Base-by-base conservation (phyloP, 129 eudicot species). In the Mikania micrantha region DNA sequence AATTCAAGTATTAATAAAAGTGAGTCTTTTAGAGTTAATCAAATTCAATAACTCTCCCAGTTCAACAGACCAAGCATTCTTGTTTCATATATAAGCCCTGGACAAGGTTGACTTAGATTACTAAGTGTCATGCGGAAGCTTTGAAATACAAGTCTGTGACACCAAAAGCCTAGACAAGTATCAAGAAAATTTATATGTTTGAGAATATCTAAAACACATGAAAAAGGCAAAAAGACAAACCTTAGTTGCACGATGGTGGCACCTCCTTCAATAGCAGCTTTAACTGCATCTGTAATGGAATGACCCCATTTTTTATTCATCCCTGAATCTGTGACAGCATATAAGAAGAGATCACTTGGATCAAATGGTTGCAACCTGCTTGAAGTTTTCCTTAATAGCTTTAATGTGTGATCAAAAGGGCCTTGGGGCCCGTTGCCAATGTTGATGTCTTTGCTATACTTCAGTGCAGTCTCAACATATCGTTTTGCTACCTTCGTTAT, bases 271-370 rank as follows among this genome's bases (percentile, higher is more conserved):
- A 92, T 69, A 75, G 98, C 98, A 67, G 84, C 87, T 86, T 74
- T 76, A 34, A 92, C 98, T 60, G 95, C 96, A 80, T 88, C 89
- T 10, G 74, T 69, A 28, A 92, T 92, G 20, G 96, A 76, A 45
- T 76, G 96, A 15, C 96, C 96, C 98, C 98, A 92, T 70, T 78
- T 88, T 56, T 76, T 71, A 67, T 92, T 92, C 98, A 92, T 92
- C 71, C 87, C 72, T 0, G 96, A 88, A 78, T 92, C 98, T 0
- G 98, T 92, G 40, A 92, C 98, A 48, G 98, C 96, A 40, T 92
- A 92, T 64, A 92, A 69, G 53, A 92, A 84, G 57, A 92, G 91
- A 63, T 85, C 82, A 21, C 81, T 73, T 13, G 96, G 95, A 41
- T 82, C 74, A 75, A 92, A 79, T 25, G 54, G 58, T n/a, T 58